Evolutionary conservation across 805 yeast genomes (phyloP), one percentile per base, ranked within the genome.

Genomic region (Kuraishia hungarica): DNA sequence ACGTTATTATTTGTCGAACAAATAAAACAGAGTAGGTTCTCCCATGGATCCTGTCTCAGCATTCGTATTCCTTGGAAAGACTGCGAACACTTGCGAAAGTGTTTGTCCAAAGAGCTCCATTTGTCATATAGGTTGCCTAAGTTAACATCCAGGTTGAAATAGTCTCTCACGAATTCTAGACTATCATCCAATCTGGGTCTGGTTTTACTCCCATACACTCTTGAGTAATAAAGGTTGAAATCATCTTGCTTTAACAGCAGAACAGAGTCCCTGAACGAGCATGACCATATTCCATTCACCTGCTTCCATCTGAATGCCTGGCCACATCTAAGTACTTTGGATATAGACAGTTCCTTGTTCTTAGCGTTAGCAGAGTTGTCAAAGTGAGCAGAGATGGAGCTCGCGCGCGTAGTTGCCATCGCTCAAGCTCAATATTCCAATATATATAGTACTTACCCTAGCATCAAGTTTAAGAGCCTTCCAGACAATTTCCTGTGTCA

Each of bases 1-100:
- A 94, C 94, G 64, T 94, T 94, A 70, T 94, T 94, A 68, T 94
- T 94, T n/a, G 96, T 85, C 1, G 97, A 89, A 70, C 98, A 94
- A 11, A 94, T 94, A 60, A 93, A 94, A 1, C 94, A 87, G 20
- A 93, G 72, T 50, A 91, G 73, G 49, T 93, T 90, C 61, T 94
- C 99, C 98, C 98, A 94, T 0, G 99, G 98, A 60, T 93, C 97
- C 67, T 94, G 98, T 43, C 92, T 77, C 26, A 94, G 76, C 59
- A 93, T 89, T 29, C 99, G 72, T 20, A 93, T 83, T 0, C 97
- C 98, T 2, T 74, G 74, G 55, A 82, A 82, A 29, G 62, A 64
- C 46, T 67, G 59, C 4, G 71, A 54, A 54, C 58, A 66, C 52
- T 67, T 69, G 51, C 66, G 66, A 62, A 83, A 86, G 21, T 72